These are phyloP conservation scores for Xylariaceae sp. DNA, from an alignment of 2,329 filamentous ascomycete species.

Conservation along the genomic window DNA sequence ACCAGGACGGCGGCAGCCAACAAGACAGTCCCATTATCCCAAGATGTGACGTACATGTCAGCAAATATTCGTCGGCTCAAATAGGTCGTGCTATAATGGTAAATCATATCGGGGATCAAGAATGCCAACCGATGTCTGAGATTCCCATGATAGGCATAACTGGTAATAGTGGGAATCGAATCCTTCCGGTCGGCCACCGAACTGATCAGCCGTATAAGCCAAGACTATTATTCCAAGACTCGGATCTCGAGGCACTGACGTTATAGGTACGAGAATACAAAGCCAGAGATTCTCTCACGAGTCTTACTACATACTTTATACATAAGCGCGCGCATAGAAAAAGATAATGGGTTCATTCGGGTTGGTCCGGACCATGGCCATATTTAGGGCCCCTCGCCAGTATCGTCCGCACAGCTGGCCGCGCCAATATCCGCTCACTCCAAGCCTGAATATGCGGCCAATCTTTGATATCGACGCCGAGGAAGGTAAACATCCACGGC, in stretches of 20 bases:
- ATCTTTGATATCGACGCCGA: constrained; percentile 32
- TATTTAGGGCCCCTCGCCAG: constrained; percentile 22
- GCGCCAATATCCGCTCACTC: constrained; percentile 26
- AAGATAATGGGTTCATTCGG: background rate
- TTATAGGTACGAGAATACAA: too few species aligned
- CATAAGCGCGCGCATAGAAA: too few species aligned
- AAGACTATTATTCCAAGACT: too few species aligned
- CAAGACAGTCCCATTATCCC: background rate
- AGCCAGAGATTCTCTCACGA: too few species aligned
- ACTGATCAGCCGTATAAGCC: background rate
- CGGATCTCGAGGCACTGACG: too few species aligned
- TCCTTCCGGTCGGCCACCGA: background rate
- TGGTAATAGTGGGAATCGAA: background rate
- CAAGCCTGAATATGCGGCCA: constrained; percentile 33
- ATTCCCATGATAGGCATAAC: too few species aligned
- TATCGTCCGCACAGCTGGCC: constrained; percentile 24
- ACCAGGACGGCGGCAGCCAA: background rate
- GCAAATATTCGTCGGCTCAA: background rate
- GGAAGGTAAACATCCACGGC: constrained; percentile 37
- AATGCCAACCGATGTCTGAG: too few species aligned
- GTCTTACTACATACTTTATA: too few species aligned
- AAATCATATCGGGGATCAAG: too few species aligned
- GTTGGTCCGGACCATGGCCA: background rate
- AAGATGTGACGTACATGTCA: background rate
- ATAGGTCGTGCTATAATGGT: background rate